phyloP scores from a whole-genome alignment of 768 basidiomycete genomes.

The Termitomyces eurrhizus region DNA sequence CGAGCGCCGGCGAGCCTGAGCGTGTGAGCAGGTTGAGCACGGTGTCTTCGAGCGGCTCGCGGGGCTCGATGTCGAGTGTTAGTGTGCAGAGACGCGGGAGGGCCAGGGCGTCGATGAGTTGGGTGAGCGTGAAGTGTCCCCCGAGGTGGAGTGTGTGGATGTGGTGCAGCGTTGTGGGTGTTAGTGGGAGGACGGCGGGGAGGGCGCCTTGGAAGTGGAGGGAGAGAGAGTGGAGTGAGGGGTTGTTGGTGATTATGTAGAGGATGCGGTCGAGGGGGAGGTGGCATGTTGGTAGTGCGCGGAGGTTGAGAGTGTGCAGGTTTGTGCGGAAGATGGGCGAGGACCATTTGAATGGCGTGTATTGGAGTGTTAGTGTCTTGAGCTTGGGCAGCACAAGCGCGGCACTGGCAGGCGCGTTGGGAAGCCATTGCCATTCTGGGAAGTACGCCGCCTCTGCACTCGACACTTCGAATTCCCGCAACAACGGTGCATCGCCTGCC shows the following conservation, averaged over 20 bases:
- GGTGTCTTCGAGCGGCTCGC: slow-evolving; percentile 75
- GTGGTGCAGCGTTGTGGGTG: slow-evolving; percentile 46
- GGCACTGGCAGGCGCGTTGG: slow-evolving; percentile 37
- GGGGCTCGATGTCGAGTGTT: slow-evolving; percentile 65
- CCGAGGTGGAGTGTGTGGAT: slow-evolving; percentile 57
- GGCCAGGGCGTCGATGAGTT: slow-evolving; percentile 57
- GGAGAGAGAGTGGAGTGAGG: slow-evolving; percentile 49
- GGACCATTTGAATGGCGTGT: slow-evolving; percentile 75
- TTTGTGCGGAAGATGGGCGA: slow-evolving; percentile 65
- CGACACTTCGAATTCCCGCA: slow-evolving; percentile 76
- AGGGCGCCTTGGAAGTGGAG: slow-evolving; percentile 61
- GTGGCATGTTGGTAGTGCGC: slow-evolving; percentile 58
- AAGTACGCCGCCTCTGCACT: slow-evolving; percentile 60
- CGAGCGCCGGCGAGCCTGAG: slow-evolving; percentile 53
- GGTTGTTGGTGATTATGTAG: slow-evolving; percentile 59
- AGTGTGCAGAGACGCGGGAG: slow-evolving; percentile 56
- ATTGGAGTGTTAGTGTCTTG: slow-evolving; percentile 57
- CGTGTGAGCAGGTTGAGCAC: slow-evolving; percentile 58
- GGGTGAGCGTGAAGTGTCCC: slow-evolving; percentile 61
- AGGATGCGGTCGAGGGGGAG: slow-evolving; percentile 67
- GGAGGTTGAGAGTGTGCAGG: slow-evolving; percentile 56
- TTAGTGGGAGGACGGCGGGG: slow-evolving; percentile 60
- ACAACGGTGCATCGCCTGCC: slow-evolving; percentile 65
- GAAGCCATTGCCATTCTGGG: slow-evolving; percentile 75
- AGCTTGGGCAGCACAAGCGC: slow-evolving; percentile 43